Conservation (phyloP, 495 filamentous ascomycete species). For the Talaromyces ruber region DNA sequence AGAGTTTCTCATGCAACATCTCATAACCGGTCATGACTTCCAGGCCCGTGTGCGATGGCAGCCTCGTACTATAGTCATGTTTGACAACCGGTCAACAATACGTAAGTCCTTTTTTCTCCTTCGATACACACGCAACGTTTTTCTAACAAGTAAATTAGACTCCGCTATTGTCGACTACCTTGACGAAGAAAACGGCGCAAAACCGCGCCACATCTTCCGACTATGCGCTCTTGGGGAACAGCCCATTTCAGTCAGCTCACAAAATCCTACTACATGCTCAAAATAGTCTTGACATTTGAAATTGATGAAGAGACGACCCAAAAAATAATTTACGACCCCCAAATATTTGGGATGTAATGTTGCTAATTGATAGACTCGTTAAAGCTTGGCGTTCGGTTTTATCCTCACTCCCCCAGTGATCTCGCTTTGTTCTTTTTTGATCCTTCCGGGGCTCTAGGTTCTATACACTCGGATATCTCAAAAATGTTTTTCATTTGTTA, state of each 20-base stretch:
- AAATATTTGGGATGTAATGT: background rate
- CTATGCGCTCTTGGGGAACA: constrained; percentile 43
- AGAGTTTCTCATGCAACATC: constrained; percentile 85
- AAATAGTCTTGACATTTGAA: background rate
- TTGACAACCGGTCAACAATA: constrained; percentile 59
- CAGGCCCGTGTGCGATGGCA: constrained; percentile 84
- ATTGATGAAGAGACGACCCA: background rate
- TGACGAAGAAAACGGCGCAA: constrained; percentile 34
- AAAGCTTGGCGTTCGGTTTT: background rate
- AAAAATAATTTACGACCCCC: background rate
- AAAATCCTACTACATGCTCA: background rate
- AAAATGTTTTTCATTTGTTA: background rate
- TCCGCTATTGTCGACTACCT: constrained; percentile 47
- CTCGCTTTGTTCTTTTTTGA: background rate
- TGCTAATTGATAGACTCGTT: background rate
- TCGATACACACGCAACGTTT: background rate
- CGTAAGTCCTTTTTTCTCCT: constrained; percentile 34
- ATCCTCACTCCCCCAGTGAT: background rate
- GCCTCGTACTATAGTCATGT: constrained; percentile 75
- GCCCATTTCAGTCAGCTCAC: constrained; percentile 32
- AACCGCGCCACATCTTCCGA: constrained; percentile 45
- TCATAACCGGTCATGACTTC: constrained; percentile 75
- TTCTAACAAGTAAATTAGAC: constrained; percentile 21
- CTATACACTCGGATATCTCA: background rate
- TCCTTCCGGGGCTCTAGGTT: background rate